phyloP scores from a whole-genome alignment of 169 alveolate genomes.

The Cryptosporidium ryanae region DNA sequence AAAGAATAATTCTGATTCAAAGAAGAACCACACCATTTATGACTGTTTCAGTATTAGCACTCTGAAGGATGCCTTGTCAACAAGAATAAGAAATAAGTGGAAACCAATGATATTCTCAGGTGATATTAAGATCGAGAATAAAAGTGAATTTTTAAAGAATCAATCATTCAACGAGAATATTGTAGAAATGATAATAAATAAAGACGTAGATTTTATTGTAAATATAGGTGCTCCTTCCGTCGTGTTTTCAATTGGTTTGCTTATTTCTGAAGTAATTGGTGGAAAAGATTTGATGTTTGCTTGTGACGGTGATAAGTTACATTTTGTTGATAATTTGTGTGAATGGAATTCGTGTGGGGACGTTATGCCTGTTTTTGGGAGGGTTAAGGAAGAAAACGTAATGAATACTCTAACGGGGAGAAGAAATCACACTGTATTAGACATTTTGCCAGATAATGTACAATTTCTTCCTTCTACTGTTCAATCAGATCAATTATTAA shows the following conservation, averaged over 20 bases:
- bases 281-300: constrained; percentile 48
- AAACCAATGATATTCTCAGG: constrained; percentile 46
- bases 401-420: constrained; percentile 64
- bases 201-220: constrained; percentile 8
- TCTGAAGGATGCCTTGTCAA: constrained; percentile 6
- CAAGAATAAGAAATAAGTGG: constrained; percentile 38
- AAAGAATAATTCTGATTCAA: background rate
- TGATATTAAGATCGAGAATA: constrained; percentile 34
- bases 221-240: constrained; percentile 62
- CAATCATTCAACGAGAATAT: background rate
- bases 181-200: constrained; percentile 1
- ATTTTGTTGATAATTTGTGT: constrained; percentile 50
- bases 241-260: constrained; percentile 59
- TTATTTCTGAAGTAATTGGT: constrained; percentile 48
- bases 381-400: constrained; percentile 66
- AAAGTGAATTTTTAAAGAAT: background rate
- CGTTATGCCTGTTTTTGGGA: constrained; percentile 39
- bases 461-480: background rate
- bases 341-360: constrained; percentile 74
- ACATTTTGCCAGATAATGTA: constrained; percentile 22
- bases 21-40: constrained; percentile 2
- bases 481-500: background rate
- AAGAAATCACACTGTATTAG: constrained; percentile 60
- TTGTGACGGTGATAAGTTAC: constrained; percentile 55
- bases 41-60: background rate